Evolutionary conservation across 129 eudicot species (phyloP).

Genomic region (Sambucus nigra): DNA sequence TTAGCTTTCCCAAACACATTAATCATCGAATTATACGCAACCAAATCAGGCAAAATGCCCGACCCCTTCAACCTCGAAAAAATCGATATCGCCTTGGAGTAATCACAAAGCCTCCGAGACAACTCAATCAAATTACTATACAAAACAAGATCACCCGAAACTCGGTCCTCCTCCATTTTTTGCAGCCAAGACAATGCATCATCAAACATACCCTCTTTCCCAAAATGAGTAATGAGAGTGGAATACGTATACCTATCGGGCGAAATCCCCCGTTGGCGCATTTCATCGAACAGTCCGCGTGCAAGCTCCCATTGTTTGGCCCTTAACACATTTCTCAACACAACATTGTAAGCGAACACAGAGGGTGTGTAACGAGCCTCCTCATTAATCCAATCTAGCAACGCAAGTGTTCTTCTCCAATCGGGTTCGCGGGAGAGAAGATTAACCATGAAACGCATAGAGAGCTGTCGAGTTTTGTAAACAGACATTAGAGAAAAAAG

Average conservation of each 20-base stretch:
- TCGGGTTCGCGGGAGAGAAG: slow-evolving; percentile 68
- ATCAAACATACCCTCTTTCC: slow-evolving; percentile 82
- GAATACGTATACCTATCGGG: slow-evolving; percentile 91
- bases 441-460: slow-evolving; percentile 64
- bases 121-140: slow-evolving; percentile 87
- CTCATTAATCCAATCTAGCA: slow-evolving; percentile 91
- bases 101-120: slow-evolving; percentile 73
- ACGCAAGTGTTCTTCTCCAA: slow-evolving; percentile 81
- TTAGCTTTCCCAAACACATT: slow-evolving; percentile 87
- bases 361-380: slow-evolving; percentile 66
- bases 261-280: slow-evolving; percentile 61
- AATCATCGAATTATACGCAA: slow-evolving; percentile 81
- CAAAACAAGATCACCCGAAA: slow-evolving; percentile 80
- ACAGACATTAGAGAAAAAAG: slow-evolving; percentile 62
- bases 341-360: slow-evolving; percentile 82
- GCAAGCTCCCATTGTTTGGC: slow-evolving; percentile 84
- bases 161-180: slow-evolving; percentile 82
- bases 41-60: slow-evolving; percentile 72
- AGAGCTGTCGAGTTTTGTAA: slow-evolving; percentile 57
- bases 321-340: slow-evolving; percentile 69
- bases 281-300: slow-evolving; percentile 89
- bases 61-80: slow-evolving; percentile 64
- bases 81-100: slow-evolving; percentile 72
- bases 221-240: slow-evolving; percentile 72
- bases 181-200: slow-evolving; percentile 85